Conservation (phyloP, 768 basidiomycete species). For the Dendrothele bispora region DNA sequence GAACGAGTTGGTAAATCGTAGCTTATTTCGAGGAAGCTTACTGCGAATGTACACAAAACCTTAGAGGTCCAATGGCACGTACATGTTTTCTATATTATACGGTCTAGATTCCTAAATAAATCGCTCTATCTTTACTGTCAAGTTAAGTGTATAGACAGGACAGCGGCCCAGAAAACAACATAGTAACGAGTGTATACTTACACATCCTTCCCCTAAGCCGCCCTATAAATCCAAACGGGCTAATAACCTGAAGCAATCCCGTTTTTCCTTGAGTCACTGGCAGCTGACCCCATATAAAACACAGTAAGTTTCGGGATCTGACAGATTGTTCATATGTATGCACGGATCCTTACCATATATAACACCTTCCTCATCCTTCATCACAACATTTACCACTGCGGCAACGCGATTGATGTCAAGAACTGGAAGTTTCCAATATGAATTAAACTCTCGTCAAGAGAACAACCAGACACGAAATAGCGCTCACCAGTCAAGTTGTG, state of each 20-base stretch:
- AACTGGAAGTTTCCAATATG: too few relatives aligned
- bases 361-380: constrained; percentile 44
- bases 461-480: not conserved
- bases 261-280: constrained; percentile 90
- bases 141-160: not conserved
- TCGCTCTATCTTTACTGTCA: not conserved
- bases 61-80: too few relatives aligned
- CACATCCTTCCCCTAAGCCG: too few relatives aligned
- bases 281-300: constrained; percentile 45
- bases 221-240: too few relatives aligned
- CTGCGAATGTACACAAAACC: too few relatives aligned
- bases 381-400: constrained; percentile 72
- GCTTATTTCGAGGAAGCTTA: too few relatives aligned
- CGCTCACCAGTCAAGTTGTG: constrained; percentile 55
- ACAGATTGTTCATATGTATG: too few relatives aligned
- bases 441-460: not conserved
- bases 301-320: constrained; percentile 3
- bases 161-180: not conserved
- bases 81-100: too few relatives aligned
- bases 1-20: too few relatives aligned
- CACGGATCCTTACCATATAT: constrained; percentile 58
- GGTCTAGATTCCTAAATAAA: not conserved
- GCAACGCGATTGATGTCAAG: constrained; percentile 69
- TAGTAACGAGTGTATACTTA: not conserved
- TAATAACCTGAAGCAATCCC: constrained; percentile 89